Evolutionary conservation across 306 rosid species (phyloP), one percentile per base, ranked within the genome.

Genomic region (Mucuna pruriens): DNA sequence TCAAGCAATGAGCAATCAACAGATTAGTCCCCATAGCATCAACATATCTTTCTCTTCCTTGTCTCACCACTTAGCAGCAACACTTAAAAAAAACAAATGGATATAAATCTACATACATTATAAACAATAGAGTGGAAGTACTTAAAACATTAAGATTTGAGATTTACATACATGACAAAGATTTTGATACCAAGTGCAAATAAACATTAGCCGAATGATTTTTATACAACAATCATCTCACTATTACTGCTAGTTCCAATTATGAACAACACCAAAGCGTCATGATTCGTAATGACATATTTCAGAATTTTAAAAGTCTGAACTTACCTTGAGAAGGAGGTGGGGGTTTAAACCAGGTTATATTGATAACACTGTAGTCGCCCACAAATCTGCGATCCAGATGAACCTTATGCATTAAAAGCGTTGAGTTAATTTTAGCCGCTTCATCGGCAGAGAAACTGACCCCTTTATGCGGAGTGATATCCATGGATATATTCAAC

Each of bases 401-500:
- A 55, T 54, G 90, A 84, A 93, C 87, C 89, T 86, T 95, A 66
- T 93, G 98, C 87, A 79, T 73, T 63, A 81, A 71, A 79, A 95
- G 96, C 0, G 92, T 86, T 33, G 96, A 90, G 85, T 90, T 95
- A 84, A 95, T 90, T 40, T 81, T 82, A 62, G 89, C 83, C 15
- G 91, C 98, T 29, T 89, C 91, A 13, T 51, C 62, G 17, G 93
- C 86, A 20, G 96, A 91, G 84, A 95, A 95, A 87, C 97, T 63
- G 78, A 84, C 79, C 75, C 95, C 99, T 55, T 88, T 79, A 66
- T 29, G 78, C 9, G 98, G 98, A 80, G 94, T 91, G 55, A 95
- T 89, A 81, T 95, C 89, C 98, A 95, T 95, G 4, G 99, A 93
- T 75, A 95, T 90, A 88, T 95, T 93, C 84, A 87, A 84, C 10